Evolutionary conservation across 768 basidiomycete species (phyloP).

Genomic region (Tulasnella sp.): DNA sequence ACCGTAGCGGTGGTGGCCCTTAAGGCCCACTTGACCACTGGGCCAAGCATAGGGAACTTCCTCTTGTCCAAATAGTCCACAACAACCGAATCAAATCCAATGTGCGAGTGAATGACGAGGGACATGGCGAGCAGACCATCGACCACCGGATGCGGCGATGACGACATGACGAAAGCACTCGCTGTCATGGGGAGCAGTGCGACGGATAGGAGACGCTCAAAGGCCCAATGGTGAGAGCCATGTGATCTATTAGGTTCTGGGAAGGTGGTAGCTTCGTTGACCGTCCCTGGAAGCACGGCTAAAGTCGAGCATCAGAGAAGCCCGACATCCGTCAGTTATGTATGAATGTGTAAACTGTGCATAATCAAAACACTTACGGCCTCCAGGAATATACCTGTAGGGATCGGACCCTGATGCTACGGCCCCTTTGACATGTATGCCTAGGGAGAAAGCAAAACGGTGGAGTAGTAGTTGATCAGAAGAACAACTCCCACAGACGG

Average conservation of each 20-base stretch:
- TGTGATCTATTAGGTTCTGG: conserved; percentile 68
- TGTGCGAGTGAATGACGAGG: conserved; percentile 89
- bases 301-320: background rate
- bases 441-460: background rate
- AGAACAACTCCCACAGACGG: background rate
- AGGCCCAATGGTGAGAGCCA: conserved; percentile 87
- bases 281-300: conserved; percentile 80
- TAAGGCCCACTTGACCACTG: conserved; percentile 58
- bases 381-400: conserved; percentile 20
- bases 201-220: conserved; percentile 85
- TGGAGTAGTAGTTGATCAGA: background rate
- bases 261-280: conserved; percentile 90
- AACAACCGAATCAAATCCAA: conserved; percentile 75
- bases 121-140: conserved; percentile 83
- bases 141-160: conserved; percentile 66
- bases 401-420: conserved; percentile 1
- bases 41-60: conserved; percentile 82
- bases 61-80: conserved; percentile 89
- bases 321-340: background rate
- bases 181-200: conserved; percentile 79
- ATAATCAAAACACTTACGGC: conserved; percentile 17
- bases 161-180: conserved; percentile 72
- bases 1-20: conserved; percentile 67
- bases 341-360: background rate
- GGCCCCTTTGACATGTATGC: background rate